Conservation (phyloP, 192 early-diverging fungal genomes). For the Geranomyces variabilis region DNA sequence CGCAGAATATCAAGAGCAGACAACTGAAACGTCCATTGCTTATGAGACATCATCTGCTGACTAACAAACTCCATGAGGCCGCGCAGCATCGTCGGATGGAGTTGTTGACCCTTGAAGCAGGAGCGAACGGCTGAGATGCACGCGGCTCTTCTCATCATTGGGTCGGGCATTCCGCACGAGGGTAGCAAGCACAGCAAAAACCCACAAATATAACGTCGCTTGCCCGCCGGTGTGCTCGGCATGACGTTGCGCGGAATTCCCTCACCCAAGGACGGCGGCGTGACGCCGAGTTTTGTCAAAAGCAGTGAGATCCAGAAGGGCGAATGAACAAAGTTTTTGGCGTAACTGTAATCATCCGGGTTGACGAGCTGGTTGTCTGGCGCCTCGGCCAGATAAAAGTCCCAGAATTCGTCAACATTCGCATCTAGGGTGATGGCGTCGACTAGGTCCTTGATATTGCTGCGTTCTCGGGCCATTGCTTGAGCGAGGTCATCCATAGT, state of each 20-base stretch:
- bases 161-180: conserved; percentile 58
- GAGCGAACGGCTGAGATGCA: conserved; percentile 47
- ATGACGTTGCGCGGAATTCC: conserved; percentile 49
- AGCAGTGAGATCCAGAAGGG: conserved; percentile 59
- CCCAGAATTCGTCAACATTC: conserved; percentile 58
- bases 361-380: conserved; percentile 54
- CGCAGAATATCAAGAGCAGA: conserved; percentile 60
- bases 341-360: conserved; percentile 63
- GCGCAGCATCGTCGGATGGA: conserved; percentile 48
- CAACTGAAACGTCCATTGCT: conserved; percentile 62
- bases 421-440: conserved; percentile 43
- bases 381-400: conserved; percentile 52
- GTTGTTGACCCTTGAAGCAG: conserved; percentile 47
- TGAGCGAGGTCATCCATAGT: conserved; percentile 55
- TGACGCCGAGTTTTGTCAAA: conserved; percentile 50
- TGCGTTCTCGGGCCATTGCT: conserved; percentile 43
- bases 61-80: conserved; percentile 56
- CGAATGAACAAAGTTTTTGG: conserved; percentile 53
- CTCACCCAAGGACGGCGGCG: conserved; percentile 49
- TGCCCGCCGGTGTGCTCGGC: conserved; percentile 56
- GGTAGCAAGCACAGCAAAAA: conserved; percentile 60
- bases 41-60: conserved; percentile 57
- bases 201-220: conserved; percentile 56
- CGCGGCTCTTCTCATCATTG: conserved; percentile 49
- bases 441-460: conserved; percentile 45